These are phyloP conservation scores for Fusarium goolgardi DNA, from an alignment of 2,329 filamentous ascomycete species.

Conservation along the genomic window DNA sequence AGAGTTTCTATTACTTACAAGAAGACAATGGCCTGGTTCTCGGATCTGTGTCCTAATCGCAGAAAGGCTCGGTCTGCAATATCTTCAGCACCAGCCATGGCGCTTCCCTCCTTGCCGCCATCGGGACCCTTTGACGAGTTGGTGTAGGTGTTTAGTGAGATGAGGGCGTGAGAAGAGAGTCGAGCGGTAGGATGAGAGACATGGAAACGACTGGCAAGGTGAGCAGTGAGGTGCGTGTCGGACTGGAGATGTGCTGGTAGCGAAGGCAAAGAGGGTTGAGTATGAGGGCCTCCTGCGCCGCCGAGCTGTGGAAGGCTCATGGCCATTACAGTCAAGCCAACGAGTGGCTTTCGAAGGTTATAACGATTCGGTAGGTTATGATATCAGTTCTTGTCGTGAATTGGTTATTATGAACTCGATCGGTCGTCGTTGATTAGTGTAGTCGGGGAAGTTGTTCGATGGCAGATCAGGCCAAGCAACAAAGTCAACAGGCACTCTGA, in stretches of 20 bases:
- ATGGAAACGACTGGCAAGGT: slow-evolving; percentile 91
- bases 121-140: slow-evolving; percentile 88
- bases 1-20: slow-evolving; percentile 68
- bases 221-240: slow-evolving; percentile 82
- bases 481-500: slow-evolving; percentile 36
- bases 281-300: slow-evolving; percentile 72
- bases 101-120: slow-evolving; percentile 91
- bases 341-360: slow-evolving; percentile 42
- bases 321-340: slow-evolving; percentile 65
- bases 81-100: slow-evolving; percentile 92
- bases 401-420: slow-evolving; percentile 17
- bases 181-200: slow-evolving; percentile 87
- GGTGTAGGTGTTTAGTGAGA: slow-evolving; percentile 94
- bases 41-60: slow-evolving; percentile 85
- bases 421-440: slow-evolving; percentile 16
- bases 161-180: slow-evolving; percentile 90
- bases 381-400: slow-evolving; percentile 16
- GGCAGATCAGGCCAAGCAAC: slow-evolving; percentile 4
- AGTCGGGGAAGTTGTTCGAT: slow-evolving; percentile 14
- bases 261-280: slow-evolving; percentile 86
- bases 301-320: slow-evolving; percentile 65
- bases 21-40: slow-evolving; percentile 94
- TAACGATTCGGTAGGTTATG: slow-evolving; percentile 22
- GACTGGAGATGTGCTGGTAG: slow-evolving; percentile 85
- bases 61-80: slow-evolving; percentile 88